A percentile compares a stretch with the other conserved stretches of the same genome.
Conservation (phyloP, 1,284 basidiomycete genomes). For the Ceratobasidium papillatum region DNA sequence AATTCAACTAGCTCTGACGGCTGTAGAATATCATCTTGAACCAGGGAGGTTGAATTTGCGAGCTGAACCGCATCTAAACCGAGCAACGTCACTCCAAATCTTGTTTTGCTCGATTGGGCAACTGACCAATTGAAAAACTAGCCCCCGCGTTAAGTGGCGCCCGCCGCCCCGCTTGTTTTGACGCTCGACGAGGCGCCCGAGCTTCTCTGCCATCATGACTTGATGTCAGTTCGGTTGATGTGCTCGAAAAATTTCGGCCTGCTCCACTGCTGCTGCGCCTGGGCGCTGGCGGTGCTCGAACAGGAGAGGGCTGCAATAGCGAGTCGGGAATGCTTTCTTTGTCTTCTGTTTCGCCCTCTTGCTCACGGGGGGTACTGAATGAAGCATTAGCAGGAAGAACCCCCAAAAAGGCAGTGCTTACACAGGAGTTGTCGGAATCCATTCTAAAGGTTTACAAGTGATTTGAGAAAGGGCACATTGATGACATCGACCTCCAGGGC, state of each 20-base stretch:
- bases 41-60: neutral
- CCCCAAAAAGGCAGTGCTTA: neutral
- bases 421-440: neutral
- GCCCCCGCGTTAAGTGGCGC: conserved; percentile 6
- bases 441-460: neutral
- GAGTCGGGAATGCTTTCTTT: neutral
- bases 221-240: neutral
- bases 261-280: neutral
- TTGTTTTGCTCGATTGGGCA: neutral
- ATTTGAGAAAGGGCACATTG: neutral
- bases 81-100: neutral
- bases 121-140: conserved; percentile 11
- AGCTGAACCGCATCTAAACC: conserved; percentile 12
- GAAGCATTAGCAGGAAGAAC: neutral
- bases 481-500: neutral
- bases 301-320: neutral
- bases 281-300: neutral
- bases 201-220: conserved; percentile 10
- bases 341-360: neutral
- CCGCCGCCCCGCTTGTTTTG: conserved; percentile 7
- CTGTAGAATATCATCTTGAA: neutral
- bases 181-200: neutral
- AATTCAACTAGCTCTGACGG: conserved; percentile 25
- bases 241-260: neutral
- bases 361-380: neutral